Base-by-base conservation (phyloP, 768 basidiomycete species). In the Lactarius deliciosus region DNA sequence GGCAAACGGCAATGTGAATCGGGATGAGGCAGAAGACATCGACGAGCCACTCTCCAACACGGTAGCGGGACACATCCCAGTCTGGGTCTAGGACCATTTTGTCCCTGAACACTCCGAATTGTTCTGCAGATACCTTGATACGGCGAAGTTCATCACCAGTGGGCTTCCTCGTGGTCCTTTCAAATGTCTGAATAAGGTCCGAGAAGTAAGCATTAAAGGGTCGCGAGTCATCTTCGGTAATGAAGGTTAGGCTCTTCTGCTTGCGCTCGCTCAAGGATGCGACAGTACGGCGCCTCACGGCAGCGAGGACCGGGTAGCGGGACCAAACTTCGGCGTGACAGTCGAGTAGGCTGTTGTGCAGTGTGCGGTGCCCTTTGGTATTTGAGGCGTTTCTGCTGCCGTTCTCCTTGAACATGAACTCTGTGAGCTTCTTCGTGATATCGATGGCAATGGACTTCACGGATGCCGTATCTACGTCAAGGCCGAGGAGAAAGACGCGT, bases 1-100 rank as follows among this genome's bases (percentile, higher is more conserved):
- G 78, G 2, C 84, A 82, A 28, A 88, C 71, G 0, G 86, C 87
- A 36, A 88, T 78, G 36, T 88, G 86, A 34, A 88, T 86, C 0
- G 86, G 86, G 54, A 88, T 86, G 36, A 88, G 75, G 64, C 86
- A 88, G 1, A 88, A 67, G 9, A 87, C 72, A 16, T 86, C 83
- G 0, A 84, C 85, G 0, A 88, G 72, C 87, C 87, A 88, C 72
- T 88, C 85, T 41, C 87, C 86, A 0, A 78, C 77, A 18, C 76
- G 76, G 65, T 81, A 82, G 5, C 69, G 68, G 3, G 84, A 83
- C 3, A 77, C 62, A 10, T 73, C 68, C 41, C 60, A 32, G 63
- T 69, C 28, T 72, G 55, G 13, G 11, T 60, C 32, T 11, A 40
- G 11, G n/a, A 50, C 38, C 70, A 69, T 7, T 53, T 32, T 38